phyloP scores from a whole-genome alignment of 805 yeast genomes.

The Yarrowia sp. region DNA sequence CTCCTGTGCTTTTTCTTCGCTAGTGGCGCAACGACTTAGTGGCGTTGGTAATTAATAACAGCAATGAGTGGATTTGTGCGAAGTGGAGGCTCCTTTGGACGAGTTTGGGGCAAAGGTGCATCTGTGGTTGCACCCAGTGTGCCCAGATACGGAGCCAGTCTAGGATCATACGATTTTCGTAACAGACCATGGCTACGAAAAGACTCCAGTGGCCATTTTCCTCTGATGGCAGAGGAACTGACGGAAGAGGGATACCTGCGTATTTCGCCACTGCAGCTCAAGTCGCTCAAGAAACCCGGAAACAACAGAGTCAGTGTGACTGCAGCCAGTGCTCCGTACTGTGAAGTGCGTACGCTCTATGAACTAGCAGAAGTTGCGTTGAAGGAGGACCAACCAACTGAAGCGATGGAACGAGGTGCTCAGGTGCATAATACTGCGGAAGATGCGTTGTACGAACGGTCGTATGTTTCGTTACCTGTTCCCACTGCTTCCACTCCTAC shows the following conservation, averaged over 20 bases:
- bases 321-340: conserved; percentile 5
- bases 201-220: neutral
- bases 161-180: neutral
- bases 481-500: neutral
- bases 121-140: neutral
- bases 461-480: neutral
- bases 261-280: conserved; percentile 6
- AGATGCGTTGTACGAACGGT: neutral
- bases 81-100: neutral
- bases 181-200: neutral
- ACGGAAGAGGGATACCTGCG: conserved; percentile 1
- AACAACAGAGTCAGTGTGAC: conserved; percentile 18
- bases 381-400: neutral
- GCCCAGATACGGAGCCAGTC: neutral
- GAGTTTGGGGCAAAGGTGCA: neutral
- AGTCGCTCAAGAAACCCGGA: neutral
- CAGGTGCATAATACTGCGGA: neutral
- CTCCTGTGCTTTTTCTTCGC: conserved; percentile 74
- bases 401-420: conserved; percentile 14
- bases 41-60: neutral
- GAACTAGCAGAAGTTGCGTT: conserved; percentile 3
- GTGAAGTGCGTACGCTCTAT: conserved; percentile 12
- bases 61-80: conserved; percentile 5
- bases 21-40: conserved; percentile 57
- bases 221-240: conserved; percentile 8